Conservation (phyloP, 805 yeast species). For the Schwanniomyces yamadae region DNA sequence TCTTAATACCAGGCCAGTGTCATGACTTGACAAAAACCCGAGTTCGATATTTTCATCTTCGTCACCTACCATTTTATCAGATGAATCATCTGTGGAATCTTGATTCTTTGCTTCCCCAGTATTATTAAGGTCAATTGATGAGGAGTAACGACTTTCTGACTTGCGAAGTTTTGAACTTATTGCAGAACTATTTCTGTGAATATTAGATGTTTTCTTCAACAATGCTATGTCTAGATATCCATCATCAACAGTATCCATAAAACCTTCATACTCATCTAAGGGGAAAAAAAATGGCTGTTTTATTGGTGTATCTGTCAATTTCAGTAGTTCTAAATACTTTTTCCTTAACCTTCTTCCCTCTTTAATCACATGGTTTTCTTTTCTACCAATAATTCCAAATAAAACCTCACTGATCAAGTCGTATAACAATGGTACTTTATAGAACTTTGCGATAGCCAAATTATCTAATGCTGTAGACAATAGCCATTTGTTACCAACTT, state of each 20-base stretch:
- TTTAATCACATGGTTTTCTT: constrained; percentile 51
- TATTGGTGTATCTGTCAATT: constrained; percentile 20
- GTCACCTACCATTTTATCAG: constrained; percentile 22
- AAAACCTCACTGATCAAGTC: constrained; percentile 68
- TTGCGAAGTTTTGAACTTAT: constrained; percentile 16
- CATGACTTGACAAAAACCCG: constrained; percentile 28
- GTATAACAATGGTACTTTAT: constrained; percentile 67
- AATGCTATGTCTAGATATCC: constrained; percentile 59
- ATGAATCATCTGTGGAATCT: constrained; percentile 25
- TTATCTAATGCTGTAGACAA: constrained; percentile 62
- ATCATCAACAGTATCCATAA: constrained; percentile 61
- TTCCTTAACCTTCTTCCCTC: constrained; percentile 39
- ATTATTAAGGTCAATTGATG: background rate
- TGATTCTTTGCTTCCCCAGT: constrained; percentile 1
- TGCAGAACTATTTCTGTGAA: constrained; percentile 23
- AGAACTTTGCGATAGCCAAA: constrained; percentile 59
- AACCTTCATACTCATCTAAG: constrained; percentile 52
- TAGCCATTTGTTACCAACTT: constrained; percentile 74
- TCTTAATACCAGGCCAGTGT: constrained; percentile 22
- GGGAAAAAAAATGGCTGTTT: constrained; percentile 33
- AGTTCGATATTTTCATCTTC: constrained; percentile 27
- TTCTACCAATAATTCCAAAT: constrained; percentile 67
- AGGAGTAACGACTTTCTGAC: background rate
- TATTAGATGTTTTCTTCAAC: constrained; percentile 45
- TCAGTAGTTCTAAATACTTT: constrained; percentile 23